These are phyloP conservation scores for Solanum peruvianum DNA, from an alignment of 257 asterid genomes.

Conservation along the genomic window DNA sequence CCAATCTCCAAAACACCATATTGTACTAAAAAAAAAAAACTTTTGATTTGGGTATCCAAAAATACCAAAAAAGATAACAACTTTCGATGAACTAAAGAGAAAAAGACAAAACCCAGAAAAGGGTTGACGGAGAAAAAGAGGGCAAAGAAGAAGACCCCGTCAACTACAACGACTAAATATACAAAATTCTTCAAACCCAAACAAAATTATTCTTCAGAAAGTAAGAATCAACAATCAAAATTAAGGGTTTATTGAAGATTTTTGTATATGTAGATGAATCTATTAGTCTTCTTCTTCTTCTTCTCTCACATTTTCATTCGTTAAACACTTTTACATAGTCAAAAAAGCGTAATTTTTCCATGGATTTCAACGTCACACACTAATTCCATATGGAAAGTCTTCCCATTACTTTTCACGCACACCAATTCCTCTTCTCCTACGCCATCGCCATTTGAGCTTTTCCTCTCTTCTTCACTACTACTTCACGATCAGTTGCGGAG, in stretches of 20 bases:
- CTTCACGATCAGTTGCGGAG: neutral
- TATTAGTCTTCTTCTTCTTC: neutral
- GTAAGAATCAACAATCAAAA: neutral
- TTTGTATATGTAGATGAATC: neutral
- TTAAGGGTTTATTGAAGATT: neutral
- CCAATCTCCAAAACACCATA: neutral
- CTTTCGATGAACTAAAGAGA: neutral
- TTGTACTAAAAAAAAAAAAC: neutral
- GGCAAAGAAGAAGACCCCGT: neutral
- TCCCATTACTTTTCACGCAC: neutral
- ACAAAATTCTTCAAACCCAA: neutral
- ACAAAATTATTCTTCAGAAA: neutral
- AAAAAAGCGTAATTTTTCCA: neutral
- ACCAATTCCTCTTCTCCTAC: neutral
- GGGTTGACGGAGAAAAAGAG: conserved; percentile 24
- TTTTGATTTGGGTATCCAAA: neutral
- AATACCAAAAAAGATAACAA: neutral
- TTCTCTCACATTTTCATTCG: neutral
- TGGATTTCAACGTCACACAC: neutral
- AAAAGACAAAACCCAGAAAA: neutral
- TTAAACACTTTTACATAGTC: neutral
- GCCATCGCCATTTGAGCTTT: neutral
- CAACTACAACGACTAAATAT: neutral
- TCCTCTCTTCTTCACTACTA: neutral
- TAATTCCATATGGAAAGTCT: neutral